phyloP scores from a whole-genome alignment of 2,329 filamentous ascomycete species.

The Sarocladium oryzae region DNA sequence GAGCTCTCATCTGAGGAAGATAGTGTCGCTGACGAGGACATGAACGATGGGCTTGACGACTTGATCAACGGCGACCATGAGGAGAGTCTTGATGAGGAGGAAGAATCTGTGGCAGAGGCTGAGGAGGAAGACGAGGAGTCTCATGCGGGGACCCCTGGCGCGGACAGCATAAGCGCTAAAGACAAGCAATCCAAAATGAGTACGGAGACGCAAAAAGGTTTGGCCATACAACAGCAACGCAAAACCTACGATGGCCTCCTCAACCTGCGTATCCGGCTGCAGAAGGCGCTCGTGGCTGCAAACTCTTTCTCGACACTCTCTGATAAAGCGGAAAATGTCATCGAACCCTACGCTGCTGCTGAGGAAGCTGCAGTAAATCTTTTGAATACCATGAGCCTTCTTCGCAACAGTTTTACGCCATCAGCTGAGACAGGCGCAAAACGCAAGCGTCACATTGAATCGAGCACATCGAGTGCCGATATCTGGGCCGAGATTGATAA shows the following conservation, averaged over 20 bases:
- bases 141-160: conserved; percentile 21
- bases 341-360: conserved; percentile 62
- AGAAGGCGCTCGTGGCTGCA: conserved; percentile 78
- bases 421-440: conserved; percentile 50
- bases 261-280: conserved; percentile 84
- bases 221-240: conserved; percentile 79
- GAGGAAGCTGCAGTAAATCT: conserved; percentile 81
- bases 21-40: conserved; percentile 30
- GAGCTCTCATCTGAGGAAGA: conserved; percentile 23
- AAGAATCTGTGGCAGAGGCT: conserved; percentile 22
- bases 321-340: conserved; percentile 26
- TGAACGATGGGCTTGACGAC: conserved; percentile 30
- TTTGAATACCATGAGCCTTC: conserved; percentile 70
- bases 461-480: conserved; percentile 51
- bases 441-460: conserved; percentile 48
- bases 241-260: conserved; percentile 82
- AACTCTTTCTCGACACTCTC: conserved; percentile 61
- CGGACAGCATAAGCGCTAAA: background rate
- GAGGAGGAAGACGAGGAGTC: conserved; percentile 28
- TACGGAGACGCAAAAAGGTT: conserved; percentile 72
- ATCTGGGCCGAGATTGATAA: conserved; percentile 68
- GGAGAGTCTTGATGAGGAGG: conserved; percentile 18
- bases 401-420: conserved; percentile 56
- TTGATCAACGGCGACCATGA: conserved; percentile 24
- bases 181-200: background rate